Evolutionary conservation across 73 alveolate species (phyloP).

Genomic region (Tetrahymena borealis): DNA sequence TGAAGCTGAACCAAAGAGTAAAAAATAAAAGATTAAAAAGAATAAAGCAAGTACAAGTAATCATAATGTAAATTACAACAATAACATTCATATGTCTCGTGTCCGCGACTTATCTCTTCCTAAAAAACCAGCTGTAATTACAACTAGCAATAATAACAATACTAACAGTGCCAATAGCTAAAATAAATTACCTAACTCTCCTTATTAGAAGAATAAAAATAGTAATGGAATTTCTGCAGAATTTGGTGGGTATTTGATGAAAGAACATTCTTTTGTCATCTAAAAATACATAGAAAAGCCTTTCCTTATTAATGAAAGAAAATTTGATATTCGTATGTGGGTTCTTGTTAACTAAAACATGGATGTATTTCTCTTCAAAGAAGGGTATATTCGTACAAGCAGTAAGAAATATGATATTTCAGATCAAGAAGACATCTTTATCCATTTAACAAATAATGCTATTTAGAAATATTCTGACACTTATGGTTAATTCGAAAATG

Average conservation of each 20-base stretch:
- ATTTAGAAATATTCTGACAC: slow-evolving; percentile 53
- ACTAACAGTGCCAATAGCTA: neutral
- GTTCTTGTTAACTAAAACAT: slow-evolving; percentile 54
- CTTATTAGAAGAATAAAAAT: neutral
- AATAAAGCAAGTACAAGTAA: neutral
- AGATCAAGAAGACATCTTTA: slow-evolving; percentile 48
- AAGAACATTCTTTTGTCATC: slow-evolving; percentile 21
- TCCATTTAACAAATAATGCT: slow-evolving; percentile 74
- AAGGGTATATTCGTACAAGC: slow-evolving; percentile 33
- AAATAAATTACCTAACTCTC: neutral
- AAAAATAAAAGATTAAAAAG: neutral
- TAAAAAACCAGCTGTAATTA: neutral
- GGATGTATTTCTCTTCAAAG: slow-evolving; percentile 12
- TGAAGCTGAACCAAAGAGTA: neutral
- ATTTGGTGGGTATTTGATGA: slow-evolving; percentile 8
- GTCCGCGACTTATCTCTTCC: neutral
- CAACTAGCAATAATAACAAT: neutral
- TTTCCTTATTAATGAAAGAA: slow-evolving; percentile 65
- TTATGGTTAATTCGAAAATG: slow-evolving; percentile 74
- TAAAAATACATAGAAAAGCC: slow-evolving; percentile 74
- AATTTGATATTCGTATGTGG: slow-evolving; percentile 90
- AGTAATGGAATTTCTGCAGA: neutral
- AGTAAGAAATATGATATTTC: slow-evolving; percentile 31
- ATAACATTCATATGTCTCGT: neutral
- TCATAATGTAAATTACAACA: neutral